Percentiles rank a stretch among this genome's conserved stretches.
phyloP scores from a whole-genome alignment of 306 rosid genomes.

The Ochetophila trinervis region DNA sequence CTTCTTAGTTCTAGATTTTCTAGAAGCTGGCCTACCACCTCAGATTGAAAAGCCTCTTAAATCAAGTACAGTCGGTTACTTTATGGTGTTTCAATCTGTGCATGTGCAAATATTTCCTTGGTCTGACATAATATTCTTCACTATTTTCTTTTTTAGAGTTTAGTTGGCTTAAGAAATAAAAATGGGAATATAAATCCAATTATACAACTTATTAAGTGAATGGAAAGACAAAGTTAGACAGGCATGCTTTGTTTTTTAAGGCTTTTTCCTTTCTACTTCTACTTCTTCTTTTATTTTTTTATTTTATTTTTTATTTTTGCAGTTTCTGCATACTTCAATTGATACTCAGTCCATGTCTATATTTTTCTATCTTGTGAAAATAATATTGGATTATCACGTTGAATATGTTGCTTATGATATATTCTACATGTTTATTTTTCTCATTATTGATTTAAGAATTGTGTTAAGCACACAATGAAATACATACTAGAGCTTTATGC shows the following conservation, averaged over 20 bases:
- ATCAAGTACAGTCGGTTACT: constrained; percentile 44
- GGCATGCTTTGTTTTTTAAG: not conserved
- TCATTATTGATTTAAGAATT: not conserved
- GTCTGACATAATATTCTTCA: not conserved
- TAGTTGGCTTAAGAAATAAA: not conserved
- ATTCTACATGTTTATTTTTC: constrained; percentile 8
- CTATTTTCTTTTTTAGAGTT: not conserved
- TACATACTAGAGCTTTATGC: not conserved
- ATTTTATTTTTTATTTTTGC: constrained; percentile 10
- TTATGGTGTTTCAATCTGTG: no score
- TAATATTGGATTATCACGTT: not conserved
- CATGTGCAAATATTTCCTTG: not conserved
- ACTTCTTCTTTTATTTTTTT: no score
- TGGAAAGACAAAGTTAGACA: not conserved
- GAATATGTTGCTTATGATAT: constrained; percentile 23
- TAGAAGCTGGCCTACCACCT: constrained; percentile 92
- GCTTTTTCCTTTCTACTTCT: no score
- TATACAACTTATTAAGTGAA: no score
- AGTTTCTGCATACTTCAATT: not conserved
- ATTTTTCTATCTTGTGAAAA: not conserved
- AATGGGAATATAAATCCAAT: not conserved
- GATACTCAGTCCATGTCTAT: no score
- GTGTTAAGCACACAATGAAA: not conserved
- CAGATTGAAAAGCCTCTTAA: constrained; percentile 70
- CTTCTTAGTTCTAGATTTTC: constrained; percentile 71